Base-by-base conservation (phyloP, 164 flowering plant species). In the Tetracentron sinense region DNA sequence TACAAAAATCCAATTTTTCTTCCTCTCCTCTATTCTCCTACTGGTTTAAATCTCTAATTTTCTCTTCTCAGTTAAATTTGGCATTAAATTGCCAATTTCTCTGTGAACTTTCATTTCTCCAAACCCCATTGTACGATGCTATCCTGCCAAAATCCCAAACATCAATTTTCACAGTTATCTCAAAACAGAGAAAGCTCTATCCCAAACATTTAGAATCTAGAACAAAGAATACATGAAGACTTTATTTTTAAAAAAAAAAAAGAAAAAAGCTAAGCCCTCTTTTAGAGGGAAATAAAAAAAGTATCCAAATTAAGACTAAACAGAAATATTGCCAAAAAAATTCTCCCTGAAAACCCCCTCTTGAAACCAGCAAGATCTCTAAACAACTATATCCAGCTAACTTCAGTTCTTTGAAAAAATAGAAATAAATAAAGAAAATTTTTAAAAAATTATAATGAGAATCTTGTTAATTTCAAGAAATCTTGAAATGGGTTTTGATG, bases 71-170 rank as follows among this genome's bases (percentile, higher is more conserved):
- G 26, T 29, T 25, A 1, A 61, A 61, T 12, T 29, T 49, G n/a
- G 12, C n/a, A 12, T 38, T 27, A 48, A 42, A 22, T 47, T 29
- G 56, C 15, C 26, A 26, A 27, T 33, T 28, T 69, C 49, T 69
- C 22, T 14, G 10, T 22, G 21, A 27, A 63, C 25, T 44, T 20
- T 28, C 26, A 52, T 44, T 46, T 38, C 28, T 30, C 51, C 28
- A 59, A 50, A 20, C 56, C 59, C 59, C 64, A 60, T 66, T 66
- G 42, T 54, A 15, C 22, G 38, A 66, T n/a, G n/a, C 29, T 25
- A 21, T 7, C 33, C 63, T 49, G 54, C 25, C 17, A 51, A 35
- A 10, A 33, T 44, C 15, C 6, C n/a, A 10, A 1, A 30, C n/a
- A n/a, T n/a, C n/a, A n/a, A n/a, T n/a, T n/a, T n/a, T n/a, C n/a